These are phyloP conservation scores for Athelia psychrophila DNA, from an alignment of 1,284 basidiomycete species.

Conservation along the genomic window DNA sequence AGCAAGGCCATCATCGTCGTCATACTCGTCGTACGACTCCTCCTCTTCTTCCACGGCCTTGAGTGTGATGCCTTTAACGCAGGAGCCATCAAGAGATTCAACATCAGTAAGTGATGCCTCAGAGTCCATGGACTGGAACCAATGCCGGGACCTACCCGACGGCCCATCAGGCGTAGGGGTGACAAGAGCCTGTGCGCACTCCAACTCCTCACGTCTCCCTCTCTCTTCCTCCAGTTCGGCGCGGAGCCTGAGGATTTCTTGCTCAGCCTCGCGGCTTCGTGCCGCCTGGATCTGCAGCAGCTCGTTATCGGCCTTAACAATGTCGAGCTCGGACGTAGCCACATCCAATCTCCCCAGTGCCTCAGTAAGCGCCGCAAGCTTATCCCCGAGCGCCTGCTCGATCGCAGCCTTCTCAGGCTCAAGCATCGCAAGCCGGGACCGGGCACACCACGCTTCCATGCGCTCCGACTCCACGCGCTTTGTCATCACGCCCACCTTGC, in stretches of 20 bases:
- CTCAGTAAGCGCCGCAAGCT: constrained; percentile 17
- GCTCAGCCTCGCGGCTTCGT: constrained; percentile 24
- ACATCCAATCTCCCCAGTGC: constrained; percentile 28
- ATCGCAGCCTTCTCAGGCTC: constrained; percentile 62
- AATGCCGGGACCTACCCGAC: constrained; percentile 36
- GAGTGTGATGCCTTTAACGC: constrained; percentile 41
- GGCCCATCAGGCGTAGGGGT: constrained; percentile 39
- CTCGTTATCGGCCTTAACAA: constrained; percentile 30
- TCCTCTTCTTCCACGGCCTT: constrained; percentile 57
- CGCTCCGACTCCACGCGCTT: constrained; percentile 69
- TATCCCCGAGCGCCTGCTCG: constrained; percentile 44
- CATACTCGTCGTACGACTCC: constrained; percentile 28
- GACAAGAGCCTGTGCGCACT: constrained; percentile 21
- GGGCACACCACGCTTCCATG: constrained; percentile 72
- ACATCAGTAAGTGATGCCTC: constrained; percentile 61
- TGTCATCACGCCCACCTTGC: constrained; percentile 52
- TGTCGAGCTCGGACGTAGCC: constrained; percentile 27
- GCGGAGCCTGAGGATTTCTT: constrained; percentile 31
- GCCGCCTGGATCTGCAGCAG: constrained; percentile 29
- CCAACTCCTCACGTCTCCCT: constrained; percentile 6
- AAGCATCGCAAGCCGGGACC: constrained; percentile 58
- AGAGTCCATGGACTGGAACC: constrained; percentile 64
- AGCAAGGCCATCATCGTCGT: constrained; percentile 55
- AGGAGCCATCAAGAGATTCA: constrained; percentile 47
- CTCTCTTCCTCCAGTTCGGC: constrained; percentile 35